Evolutionary conservation across 2,329 filamentous ascomycete species (phyloP).

Genomic region (Chaetomium strumarium): DNA sequence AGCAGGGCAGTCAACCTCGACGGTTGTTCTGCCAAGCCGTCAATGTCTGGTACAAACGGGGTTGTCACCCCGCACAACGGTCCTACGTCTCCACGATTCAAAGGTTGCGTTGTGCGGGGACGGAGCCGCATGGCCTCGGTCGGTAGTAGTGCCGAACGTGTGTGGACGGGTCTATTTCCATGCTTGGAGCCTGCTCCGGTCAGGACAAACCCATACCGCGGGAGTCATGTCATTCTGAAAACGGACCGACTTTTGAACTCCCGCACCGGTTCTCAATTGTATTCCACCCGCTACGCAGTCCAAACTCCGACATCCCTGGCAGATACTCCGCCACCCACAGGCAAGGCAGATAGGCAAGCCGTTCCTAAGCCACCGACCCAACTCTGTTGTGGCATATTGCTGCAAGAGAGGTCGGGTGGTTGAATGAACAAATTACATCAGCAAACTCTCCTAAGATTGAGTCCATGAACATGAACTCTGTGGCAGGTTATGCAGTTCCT

Average conservation of each 20-base stretch:
- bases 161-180: not conserved
- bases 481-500: too few relatives aligned
- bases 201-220: not conserved
- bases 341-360: too few relatives aligned
- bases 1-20: not conserved
- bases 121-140: not conserved
- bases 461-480: too few relatives aligned
- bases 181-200: not conserved
- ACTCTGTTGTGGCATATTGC: too few relatives aligned
- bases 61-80: not conserved
- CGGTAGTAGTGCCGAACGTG: conserved; percentile 1
- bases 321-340: too few relatives aligned
- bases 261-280: not conserved
- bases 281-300: too few relatives aligned
- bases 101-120: not conserved
- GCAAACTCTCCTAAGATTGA: too few relatives aligned
- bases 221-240: not conserved
- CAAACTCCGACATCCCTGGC: too few relatives aligned
- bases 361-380: too few relatives aligned
- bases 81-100: not conserved
- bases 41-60: not conserved
- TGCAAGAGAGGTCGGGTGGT: too few relatives aligned
- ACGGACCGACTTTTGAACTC: conserved; percentile 8
- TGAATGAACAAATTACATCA: too few relatives aligned
- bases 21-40: not conserved